phyloP scores from a whole-genome alignment of 73 alveolate species.

The Effrenium voratum region DNA sequence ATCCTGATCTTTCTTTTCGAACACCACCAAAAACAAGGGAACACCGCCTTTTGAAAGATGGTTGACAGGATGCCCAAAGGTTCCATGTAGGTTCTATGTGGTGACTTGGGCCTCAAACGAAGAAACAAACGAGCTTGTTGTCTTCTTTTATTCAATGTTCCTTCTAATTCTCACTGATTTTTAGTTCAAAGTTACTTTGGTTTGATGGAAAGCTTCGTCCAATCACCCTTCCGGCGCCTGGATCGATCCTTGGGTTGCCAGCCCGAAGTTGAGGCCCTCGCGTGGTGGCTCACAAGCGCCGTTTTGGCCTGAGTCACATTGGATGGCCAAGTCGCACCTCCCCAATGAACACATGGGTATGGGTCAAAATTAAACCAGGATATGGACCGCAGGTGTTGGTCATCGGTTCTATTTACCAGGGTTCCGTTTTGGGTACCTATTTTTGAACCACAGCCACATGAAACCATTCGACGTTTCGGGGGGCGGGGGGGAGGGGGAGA shows the following conservation, averaged over 20 bases:
- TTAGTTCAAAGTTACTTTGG: neutral
- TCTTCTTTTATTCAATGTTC: neutral
- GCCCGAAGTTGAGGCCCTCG: slow-evolving; percentile 26
- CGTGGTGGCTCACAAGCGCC: slow-evolving; percentile 75
- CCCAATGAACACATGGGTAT: neutral
- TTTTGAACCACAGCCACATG: neutral
- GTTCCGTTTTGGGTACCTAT: neutral
- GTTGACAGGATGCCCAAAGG: too few relatives aligned
- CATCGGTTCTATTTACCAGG: neutral
- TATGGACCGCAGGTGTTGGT: neutral
- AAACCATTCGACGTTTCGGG: neutral
- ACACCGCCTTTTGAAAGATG: too few relatives aligned
- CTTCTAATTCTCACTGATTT: neutral
- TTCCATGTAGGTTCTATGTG: neutral
- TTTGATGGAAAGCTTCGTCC: neutral
- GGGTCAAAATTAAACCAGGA: neutral
- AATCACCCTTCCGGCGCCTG: neutral
- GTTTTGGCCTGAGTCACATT: neutral
- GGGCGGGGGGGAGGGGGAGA: neutral
- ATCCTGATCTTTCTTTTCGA: too few relatives aligned
- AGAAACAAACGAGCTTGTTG: neutral
- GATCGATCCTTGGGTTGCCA: neutral
- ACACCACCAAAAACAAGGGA: too few relatives aligned
- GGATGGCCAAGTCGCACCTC: neutral
- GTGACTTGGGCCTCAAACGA: neutral